These are phyloP conservation scores for Solanum paucissectum DNA, from an alignment of 257 asterid species.

Conservation along the genomic window DNA sequence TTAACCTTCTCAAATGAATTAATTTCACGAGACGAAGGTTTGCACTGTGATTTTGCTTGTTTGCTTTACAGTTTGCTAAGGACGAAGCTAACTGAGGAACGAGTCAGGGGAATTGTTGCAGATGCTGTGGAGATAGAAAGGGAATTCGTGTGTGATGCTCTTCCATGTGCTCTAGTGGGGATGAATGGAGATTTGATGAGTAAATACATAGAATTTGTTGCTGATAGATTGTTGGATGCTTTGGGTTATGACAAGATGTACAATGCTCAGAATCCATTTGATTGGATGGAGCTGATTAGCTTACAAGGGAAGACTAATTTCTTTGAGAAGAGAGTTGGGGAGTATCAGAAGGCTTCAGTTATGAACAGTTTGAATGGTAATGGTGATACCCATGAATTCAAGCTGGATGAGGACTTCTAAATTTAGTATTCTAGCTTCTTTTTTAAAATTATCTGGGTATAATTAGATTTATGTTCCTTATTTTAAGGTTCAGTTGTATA, in stretches of 20 bases:
- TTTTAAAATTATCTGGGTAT: not conserved
- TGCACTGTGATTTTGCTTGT: constrained; percentile 94
- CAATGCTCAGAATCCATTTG: constrained; percentile 63
- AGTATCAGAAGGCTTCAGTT: constrained; percentile 82
- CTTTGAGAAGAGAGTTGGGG: constrained; percentile 96
- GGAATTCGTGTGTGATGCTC: constrained; percentile 76
- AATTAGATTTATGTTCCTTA: not conserved
- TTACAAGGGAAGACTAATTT: constrained; percentile 93
- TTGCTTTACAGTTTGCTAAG: constrained; percentile 58
- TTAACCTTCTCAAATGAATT: constrained; percentile 73
- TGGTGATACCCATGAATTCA: constrained; percentile 47
- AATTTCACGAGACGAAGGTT: constrained; percentile 79
- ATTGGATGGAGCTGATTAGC: constrained; percentile 96
- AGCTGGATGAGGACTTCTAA: constrained; percentile 51
- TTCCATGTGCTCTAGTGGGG: constrained; percentile 79
- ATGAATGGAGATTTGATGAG: constrained; percentile 80
- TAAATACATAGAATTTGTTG: constrained; percentile 71
- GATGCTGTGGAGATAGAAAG: constrained; percentile 77
- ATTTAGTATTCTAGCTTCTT: not conserved
- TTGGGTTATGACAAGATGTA: constrained; percentile 64
- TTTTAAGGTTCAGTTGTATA: not conserved
- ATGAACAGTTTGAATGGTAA: constrained; percentile 59
- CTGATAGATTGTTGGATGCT: constrained; percentile 57
- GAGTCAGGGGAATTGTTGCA: constrained; percentile 42
- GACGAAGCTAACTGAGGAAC: constrained; percentile 62